Percentiles rank a stretch among this genome's conserved stretches.
These are phyloP conservation scores for Sarocladiaceae sp. DNA, from an alignment of 2,329 filamentous ascomycete species.

Conservation along the genomic window DNA sequence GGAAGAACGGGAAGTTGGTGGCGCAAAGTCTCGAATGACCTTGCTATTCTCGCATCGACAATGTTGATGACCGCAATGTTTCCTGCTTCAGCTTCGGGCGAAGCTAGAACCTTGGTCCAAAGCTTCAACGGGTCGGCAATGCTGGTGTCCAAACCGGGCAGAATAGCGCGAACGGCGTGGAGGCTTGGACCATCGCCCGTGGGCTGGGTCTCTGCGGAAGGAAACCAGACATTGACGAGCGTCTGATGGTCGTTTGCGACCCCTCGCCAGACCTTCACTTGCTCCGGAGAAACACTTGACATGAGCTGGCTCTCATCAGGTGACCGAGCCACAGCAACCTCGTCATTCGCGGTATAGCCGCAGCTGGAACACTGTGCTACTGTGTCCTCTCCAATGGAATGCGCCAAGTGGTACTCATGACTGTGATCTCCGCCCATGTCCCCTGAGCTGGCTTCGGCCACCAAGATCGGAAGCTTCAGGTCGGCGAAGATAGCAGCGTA, in stretches of 20 bases:
- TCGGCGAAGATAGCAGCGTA: conserved; percentile 77
- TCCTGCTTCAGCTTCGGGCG: not conserved
- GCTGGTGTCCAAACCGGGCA: conserved; percentile 64
- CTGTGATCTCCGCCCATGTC: conserved; percentile 90
- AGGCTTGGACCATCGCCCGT: conserved; percentile 27
- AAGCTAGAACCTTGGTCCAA: conserved; percentile 33
- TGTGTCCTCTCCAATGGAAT: conserved; percentile 74
- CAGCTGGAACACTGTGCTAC: conserved; percentile 72
- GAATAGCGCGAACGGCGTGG: conserved; percentile 57
- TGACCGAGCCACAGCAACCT: conserved; percentile 54
- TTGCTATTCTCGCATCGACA: conserved; percentile 25
- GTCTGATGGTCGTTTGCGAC: conserved; percentile 62
- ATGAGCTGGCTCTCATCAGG: not conserved
- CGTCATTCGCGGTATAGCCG: conserved; percentile 76
- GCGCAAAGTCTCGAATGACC: conserved; percentile 18
- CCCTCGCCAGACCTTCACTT: conserved; percentile 49
- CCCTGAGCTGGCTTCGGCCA: conserved; percentile 89
- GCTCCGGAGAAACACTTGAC: conserved; percentile 2
- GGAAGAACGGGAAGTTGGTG: conserved; percentile 20
- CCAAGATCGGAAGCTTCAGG: conserved; percentile 73
- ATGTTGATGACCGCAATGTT: conserved; percentile 22
- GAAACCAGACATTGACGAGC: conserved; percentile 65
- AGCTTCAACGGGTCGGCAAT: conserved; percentile 52
- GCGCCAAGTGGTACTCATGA: conserved; percentile 89
- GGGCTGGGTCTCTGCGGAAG: conserved; percentile 21